Conservation (phyloP, 768 basidiomycete genomes). For the Asterophora parasitica region DNA sequence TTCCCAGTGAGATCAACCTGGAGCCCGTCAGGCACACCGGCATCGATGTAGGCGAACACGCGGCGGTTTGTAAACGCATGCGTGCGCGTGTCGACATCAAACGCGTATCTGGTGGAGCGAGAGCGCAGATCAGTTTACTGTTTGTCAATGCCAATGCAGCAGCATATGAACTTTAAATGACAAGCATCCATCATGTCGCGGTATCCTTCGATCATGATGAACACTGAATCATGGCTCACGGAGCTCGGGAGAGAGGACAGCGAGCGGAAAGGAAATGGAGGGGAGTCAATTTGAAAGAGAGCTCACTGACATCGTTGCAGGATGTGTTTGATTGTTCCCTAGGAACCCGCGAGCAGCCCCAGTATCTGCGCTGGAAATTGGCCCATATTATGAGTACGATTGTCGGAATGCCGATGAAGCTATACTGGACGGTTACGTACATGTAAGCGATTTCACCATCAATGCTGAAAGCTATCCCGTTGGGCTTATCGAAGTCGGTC, state of each 20-base stretch:
- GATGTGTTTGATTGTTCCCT: conserved; percentile 50
- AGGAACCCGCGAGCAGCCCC: conserved; percentile 41
- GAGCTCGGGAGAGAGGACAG: no score
- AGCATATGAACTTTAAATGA: background rate
- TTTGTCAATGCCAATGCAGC: no score
- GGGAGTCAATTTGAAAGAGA: background rate
- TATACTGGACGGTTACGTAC: conserved; percentile 24
- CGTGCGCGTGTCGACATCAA: conserved; percentile 55
- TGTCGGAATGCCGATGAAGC: background rate
- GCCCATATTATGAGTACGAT: background rate
- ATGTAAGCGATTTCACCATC: conserved; percentile 66
- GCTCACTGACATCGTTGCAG: conserved; percentile 59
- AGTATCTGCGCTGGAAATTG: conserved; percentile 42
- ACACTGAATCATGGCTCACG: background rate
- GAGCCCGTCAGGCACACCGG: conserved; percentile 65
- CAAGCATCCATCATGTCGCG: background rate
- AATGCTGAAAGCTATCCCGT: conserved; percentile 70
- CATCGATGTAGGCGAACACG: conserved; percentile 62
- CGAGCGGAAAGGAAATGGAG: no score
- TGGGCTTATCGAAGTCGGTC: conserved; percentile 67
- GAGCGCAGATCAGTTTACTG: no score
- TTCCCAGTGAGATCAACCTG: conserved; percentile 62
- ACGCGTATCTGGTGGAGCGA: conserved; percentile 49
- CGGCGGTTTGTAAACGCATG: conserved; percentile 56
- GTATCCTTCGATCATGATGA: background rate